Conservation (phyloP, 2,329 filamentous ascomycete genomes). For the Neonectria neomacrospora region DNA sequence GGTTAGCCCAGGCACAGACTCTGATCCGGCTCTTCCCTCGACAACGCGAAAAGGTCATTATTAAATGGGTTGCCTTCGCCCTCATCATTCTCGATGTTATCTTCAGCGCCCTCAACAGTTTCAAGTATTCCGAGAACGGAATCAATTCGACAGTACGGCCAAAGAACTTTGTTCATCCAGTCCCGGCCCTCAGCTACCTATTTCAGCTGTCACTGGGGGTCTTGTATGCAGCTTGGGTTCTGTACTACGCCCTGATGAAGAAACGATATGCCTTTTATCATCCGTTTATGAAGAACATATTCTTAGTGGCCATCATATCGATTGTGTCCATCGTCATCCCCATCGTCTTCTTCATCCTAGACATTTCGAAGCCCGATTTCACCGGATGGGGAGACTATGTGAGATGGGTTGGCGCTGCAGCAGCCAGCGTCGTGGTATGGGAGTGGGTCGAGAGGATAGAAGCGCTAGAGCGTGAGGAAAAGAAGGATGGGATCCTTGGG, state of each 20-base stretch:
- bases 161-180: slow-evolving; percentile 84
- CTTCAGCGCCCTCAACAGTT: slow-evolving; percentile 93
- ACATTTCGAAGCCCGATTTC: slow-evolving; percentile 86
- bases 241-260: slow-evolving; percentile 94
- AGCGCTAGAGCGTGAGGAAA: slow-evolving; percentile 89
- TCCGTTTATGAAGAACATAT: slow-evolving; percentile 89
- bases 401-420: slow-evolving; percentile 93
- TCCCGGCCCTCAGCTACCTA: slow-evolving; percentile 90
- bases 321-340: slow-evolving; percentile 86
- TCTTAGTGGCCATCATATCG: slow-evolving; percentile 81
- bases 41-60: slow-evolving; percentile 96
- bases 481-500: slow-evolving; percentile 91
- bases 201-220: slow-evolving; percentile 89
- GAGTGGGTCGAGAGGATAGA: slow-evolving; percentile 98
- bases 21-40: slow-evolving; percentile 94
- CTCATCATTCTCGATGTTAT: slow-evolving; percentile 90
- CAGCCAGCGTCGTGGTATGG: slow-evolving; percentile 96
- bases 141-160: slow-evolving; percentile 69
- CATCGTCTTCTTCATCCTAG: slow-evolving; percentile 91
- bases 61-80: slow-evolving; percentile 98
- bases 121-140: slow-evolving; percentile 66
- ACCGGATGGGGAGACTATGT: slow-evolving; percentile 96
- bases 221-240: slow-evolving; percentile 91
- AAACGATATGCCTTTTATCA: slow-evolving; percentile 92
- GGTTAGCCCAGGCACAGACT: slow-evolving; percentile 97